Percentiles rank a stretch among this genome's conserved stretches.
Conservation (phyloP, 768 basidiomycete species). For the Termitomyces sp. region DNA sequence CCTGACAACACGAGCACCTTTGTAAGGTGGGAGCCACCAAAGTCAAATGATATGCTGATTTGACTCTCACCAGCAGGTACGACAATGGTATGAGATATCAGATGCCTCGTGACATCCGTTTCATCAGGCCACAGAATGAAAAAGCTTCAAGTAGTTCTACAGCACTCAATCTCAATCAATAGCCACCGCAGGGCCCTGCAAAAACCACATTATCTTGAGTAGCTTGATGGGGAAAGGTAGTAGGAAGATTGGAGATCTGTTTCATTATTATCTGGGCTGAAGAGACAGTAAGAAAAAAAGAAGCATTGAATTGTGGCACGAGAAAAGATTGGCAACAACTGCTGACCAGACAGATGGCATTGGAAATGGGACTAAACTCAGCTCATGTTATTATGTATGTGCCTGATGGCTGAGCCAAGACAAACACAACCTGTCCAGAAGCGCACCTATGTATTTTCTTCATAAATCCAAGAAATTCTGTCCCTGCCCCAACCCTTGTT, state of each 20-base stretch:
- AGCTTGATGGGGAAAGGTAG: slow-evolving; percentile 6
- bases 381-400: slow-evolving; percentile 30
- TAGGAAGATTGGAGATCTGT: slow-evolving; percentile 12
- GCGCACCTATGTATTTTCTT: slow-evolving; percentile 21
- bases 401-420: slow-evolving; percentile 26
- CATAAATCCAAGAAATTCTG: slow-evolving; percentile 1
- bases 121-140: not conserved
- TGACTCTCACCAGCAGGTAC: not conserved
- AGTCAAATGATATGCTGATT: not conserved
- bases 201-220: slow-evolving; percentile 1
- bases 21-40: no score
- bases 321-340: slow-evolving; percentile 14
- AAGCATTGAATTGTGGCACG: slow-evolving; percentile 7
- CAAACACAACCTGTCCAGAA: slow-evolving; percentile 24
- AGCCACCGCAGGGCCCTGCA: slow-evolving; percentile 10
- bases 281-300: slow-evolving; percentile 9
- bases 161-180: slow-evolving; percentile 1
- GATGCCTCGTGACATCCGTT: slow-evolving; percentile 6
- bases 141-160: slow-evolving; percentile 3
- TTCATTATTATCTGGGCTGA: slow-evolving; percentile 8
- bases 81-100: not conserved
- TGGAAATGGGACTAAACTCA: slow-evolving; percentile 24
- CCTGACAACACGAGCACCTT: no score
- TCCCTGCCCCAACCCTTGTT: slow-evolving; percentile 23
- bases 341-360: slow-evolving; percentile 21